Base-by-base conservation (phyloP, 441 rosid species). In the Adansonia rubrostipa region DNA sequence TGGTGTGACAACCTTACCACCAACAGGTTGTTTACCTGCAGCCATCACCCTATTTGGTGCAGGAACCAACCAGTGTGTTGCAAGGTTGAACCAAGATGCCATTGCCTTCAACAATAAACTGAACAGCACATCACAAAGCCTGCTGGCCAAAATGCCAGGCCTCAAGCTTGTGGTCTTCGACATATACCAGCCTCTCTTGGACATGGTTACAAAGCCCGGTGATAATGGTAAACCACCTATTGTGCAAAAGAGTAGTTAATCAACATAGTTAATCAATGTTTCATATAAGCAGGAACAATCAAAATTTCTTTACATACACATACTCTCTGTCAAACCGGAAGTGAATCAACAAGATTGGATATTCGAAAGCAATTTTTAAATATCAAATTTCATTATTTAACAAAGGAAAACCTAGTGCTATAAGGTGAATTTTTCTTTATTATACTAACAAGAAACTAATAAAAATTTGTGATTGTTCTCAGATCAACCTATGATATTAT, bases 1-100 rank as follows among this genome's bases (percentile, higher is more conserved):
- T 6, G 98, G 98, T 76, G 96, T 92, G 80, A 93, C 95, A 78
- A 83, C 79, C 70, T 85, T 96, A 73, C 98, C 99, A 22, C 99
- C 98, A 68, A 82, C 85, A 13, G 98, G 99, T 69, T 94, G 98
- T 86, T 82, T 96, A 81, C 99, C 97, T 0, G 99, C 97, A 77
- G 96, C 96, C 45, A 88, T 94, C 84, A 92, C 95, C 42, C 90
- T 94, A 76, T 92, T 90, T 51, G 98, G 97, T 5, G 79, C 15
- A 50, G 98, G 98, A 85, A 92, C 89, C 85, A 89, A 81, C 80
- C 85, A 78, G 75, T 94, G 99, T 56, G 95, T 94, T 51, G 84
- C 82, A 75, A 89, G 91, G 82, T 84, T 94, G 76, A 96, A 96
- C 80, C 83, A 80, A 24, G 98, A 93, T 63, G 96, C 99, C 45